A percentile compares a stretch with the other conserved stretches of the same genome.
phyloP scores from a whole-genome alignment of 192 early-diverging fungal species.

The Dissophora ornata region DNA sequence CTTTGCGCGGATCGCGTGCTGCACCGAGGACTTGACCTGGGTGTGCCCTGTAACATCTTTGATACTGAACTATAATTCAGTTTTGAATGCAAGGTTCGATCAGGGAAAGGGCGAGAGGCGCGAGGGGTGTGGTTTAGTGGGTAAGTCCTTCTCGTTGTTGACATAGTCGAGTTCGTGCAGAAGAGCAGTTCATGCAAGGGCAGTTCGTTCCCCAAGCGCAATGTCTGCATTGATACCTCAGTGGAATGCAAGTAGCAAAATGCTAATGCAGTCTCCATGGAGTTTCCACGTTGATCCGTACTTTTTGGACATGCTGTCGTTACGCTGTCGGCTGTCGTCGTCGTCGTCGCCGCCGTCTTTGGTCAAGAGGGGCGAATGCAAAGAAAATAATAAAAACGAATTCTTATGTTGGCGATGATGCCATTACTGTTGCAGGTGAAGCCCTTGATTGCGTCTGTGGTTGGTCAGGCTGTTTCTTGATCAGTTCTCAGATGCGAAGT shows the following conservation, averaged over 20 bases:
- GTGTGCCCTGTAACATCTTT: conserved; percentile 87
- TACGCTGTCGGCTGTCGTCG: background rate
- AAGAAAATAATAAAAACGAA: background rate
- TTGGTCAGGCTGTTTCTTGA: too few relatives aligned
- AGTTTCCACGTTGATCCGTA: conserved; percentile 20
- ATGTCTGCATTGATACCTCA: too few relatives aligned
- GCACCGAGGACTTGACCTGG: conserved; percentile 92
- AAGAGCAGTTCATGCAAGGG: too few relatives aligned
- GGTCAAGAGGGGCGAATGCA: background rate
- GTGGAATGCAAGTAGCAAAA: too few relatives aligned
- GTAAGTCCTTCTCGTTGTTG: background rate
- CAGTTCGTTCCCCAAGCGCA: too few relatives aligned
- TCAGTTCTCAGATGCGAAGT: conserved; percentile 15
- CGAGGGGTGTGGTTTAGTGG: too few relatives aligned
- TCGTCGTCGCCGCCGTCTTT: background rate
- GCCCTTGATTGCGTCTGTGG: too few relatives aligned
- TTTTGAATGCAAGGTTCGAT: too few relatives aligned
- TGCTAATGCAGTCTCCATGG: background rate
- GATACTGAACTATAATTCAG: conserved; percentile 75
- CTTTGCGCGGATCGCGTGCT: conserved; percentile 85
- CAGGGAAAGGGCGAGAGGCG: too few relatives aligned
- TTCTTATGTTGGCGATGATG: too few relatives aligned
- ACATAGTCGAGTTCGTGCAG: background rate
- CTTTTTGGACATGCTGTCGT: conserved; percentile 73
- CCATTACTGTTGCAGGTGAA: too few relatives aligned